A percentile compares a stretch with the other conserved stretches of the same genome.
These are phyloP conservation scores for Arthrinium phaeospermum DNA, from an alignment of 2,329 filamentous ascomycete species.

Conservation along the genomic window DNA sequence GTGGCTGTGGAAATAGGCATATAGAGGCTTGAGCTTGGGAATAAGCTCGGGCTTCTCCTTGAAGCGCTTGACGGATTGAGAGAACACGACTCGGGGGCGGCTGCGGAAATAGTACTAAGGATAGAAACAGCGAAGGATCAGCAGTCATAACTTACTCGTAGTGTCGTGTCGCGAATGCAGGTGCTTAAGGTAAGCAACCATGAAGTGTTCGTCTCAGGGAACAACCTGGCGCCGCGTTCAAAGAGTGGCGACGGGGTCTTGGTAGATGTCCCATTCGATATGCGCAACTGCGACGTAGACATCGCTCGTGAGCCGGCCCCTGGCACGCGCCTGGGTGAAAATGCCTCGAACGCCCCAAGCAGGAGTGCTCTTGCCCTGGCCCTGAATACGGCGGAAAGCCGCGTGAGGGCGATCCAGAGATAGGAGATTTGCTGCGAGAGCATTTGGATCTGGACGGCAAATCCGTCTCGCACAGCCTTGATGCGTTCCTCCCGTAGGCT, in stretches of 20 bases:
- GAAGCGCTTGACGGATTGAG: conserved; percentile 87
- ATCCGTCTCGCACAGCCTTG: conserved; percentile 67
- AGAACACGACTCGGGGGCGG: conserved; percentile 94
- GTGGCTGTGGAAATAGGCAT: conserved; percentile 92
- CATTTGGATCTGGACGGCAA: conserved; percentile 73
- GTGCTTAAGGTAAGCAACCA: conserved; percentile 95
- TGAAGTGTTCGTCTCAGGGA: conserved; percentile 94
- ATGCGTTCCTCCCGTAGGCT: conserved; percentile 71
- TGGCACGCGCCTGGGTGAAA: conserved; percentile 86
- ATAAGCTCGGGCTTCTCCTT: conserved; percentile 76
- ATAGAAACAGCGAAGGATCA: conserved; percentile 26
- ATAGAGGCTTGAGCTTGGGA: conserved; percentile 81
- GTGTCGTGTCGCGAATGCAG: conserved; percentile 90
- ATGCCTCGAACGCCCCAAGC: conserved; percentile 79
- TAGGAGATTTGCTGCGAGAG: conserved; percentile 88
- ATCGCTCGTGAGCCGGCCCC: conserved; percentile 88
- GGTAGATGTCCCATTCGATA: conserved; percentile 95
- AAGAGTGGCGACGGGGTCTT: conserved; percentile 88
- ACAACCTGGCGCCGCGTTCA: conserved; percentile 89
- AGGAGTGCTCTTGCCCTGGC: conserved; percentile 70
- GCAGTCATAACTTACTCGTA: conserved; percentile 71
- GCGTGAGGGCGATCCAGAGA: conserved; percentile 93
- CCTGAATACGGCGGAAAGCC: conserved; percentile 95
- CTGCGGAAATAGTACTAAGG: conserved; percentile 49
- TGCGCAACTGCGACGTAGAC: conserved; percentile 93